Conservation (phyloP, 768 basidiomycete species). For the Hypholoma sublateritium region DNA sequence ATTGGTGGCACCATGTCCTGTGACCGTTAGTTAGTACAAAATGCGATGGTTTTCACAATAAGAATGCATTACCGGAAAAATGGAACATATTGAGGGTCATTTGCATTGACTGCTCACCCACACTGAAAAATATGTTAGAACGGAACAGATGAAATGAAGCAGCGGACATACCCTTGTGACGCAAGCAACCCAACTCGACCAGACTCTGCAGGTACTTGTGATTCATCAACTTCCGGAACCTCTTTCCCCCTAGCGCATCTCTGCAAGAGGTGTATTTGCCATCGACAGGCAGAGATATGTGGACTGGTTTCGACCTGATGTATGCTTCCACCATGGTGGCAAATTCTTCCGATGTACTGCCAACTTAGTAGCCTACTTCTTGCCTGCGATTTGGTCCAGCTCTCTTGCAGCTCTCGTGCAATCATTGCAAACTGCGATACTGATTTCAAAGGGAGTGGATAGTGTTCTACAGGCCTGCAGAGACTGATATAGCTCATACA, state of each 20-base stretch:
- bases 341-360: conserved; percentile 91
- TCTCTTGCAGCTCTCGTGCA: too few relatives aligned
- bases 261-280: conserved; percentile 42
- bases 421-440: too few relatives aligned
- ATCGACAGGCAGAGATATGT: conserved; percentile 34
- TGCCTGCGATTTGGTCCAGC: too few relatives aligned
- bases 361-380: too few relatives aligned
- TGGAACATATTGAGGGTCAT: conserved; percentile 99
- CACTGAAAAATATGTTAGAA: conserved; percentile 44
- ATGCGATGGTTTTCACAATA: too few relatives aligned
- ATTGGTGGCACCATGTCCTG: conserved; percentile 98
- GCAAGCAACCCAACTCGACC: conserved; percentile 93
- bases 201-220: conserved; percentile 91
- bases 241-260: conserved; percentile 43
- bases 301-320: conserved; percentile 66
- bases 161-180: conserved; percentile 81
- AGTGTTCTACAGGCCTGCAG: too few relatives aligned
- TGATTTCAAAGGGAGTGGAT: too few relatives aligned
- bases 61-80: conserved; percentile 72
- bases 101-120: conserved; percentile 98
- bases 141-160: not conserved
- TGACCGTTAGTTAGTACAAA: not conserved
- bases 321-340: conserved; percentile 80
- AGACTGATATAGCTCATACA: too few relatives aligned
- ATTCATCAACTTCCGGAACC: conserved; percentile 85